Conservation (phyloP, 352 stramenopile species). For the Aphanomyces astaci region DNA sequence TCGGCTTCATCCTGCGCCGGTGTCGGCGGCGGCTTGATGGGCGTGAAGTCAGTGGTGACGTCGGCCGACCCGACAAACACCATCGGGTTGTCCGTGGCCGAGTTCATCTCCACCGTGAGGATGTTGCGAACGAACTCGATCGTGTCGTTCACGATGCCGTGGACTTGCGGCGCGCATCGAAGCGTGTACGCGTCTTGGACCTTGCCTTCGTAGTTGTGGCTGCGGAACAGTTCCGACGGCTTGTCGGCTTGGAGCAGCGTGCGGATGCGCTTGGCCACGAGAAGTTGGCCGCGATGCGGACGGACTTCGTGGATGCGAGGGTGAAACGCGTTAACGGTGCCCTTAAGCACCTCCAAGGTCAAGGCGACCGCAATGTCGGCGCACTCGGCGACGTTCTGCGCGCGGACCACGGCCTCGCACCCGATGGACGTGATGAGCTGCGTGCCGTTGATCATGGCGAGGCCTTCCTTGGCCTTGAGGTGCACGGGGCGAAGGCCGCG, state of each 20-base stretch:
- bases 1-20: slow-evolving; percentile 10
- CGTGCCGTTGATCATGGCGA: slow-evolving; percentile 89
- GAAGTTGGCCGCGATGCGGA: slow-evolving; percentile 67
- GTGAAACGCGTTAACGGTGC: slow-evolving; percentile 83
- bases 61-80: slow-evolving; percentile 67
- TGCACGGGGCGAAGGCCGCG: slow-evolving; percentile 63
- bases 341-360: slow-evolving; percentile 81
- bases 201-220: slow-evolving; percentile 82
- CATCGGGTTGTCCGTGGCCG: slow-evolving; percentile 86
- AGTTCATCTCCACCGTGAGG: slow-evolving; percentile 87
- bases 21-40: slow-evolving; percentile 29
- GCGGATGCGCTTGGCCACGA: slow-evolving; percentile 71
- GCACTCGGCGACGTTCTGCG: slow-evolving; percentile 61
- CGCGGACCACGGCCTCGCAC: slow-evolving; percentile 66
- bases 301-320: slow-evolving; percentile 80
- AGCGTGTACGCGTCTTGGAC: slow-evolving; percentile 88
- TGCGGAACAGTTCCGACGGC: slow-evolving; percentile 77
- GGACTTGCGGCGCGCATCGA: slow-evolving; percentile 81
- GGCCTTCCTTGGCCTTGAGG: slow-evolving; percentile 80
- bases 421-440: slow-evolving; percentile 85
- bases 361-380: slow-evolving; percentile 77
- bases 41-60: slow-evolving; percentile 52
- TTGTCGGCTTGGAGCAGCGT: slow-evolving; percentile 69
- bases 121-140: slow-evolving; percentile 78
- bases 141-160: slow-evolving; percentile 83